Evolutionary conservation across 1,284 basidiomycete genomes (phyloP).

Genomic region (Trametes polyzona): DNA sequence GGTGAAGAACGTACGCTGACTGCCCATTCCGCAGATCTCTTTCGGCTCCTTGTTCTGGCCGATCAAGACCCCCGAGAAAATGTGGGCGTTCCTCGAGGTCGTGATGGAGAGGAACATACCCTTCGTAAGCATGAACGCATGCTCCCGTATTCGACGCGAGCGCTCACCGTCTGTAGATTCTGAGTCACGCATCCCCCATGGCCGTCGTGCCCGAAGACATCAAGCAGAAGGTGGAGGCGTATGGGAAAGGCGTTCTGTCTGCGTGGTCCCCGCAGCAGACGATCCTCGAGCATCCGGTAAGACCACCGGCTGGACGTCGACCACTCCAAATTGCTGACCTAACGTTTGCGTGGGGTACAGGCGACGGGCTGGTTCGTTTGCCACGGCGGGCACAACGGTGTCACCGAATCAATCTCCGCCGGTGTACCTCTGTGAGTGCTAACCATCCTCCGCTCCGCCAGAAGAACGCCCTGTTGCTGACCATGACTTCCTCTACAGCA

Average conservation of each 20-base stretch:
- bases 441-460: no score
- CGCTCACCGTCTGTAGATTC: conserved; percentile 17
- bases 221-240: conserved; percentile 21
- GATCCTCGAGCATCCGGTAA: conserved; percentile 30
- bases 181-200: conserved; percentile 27
- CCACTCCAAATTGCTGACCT: no score
- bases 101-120: conserved; percentile 24
- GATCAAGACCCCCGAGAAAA: conserved; percentile 12
- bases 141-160: no score
- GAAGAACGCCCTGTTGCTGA: neutral
- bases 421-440: conserved; percentile 29
- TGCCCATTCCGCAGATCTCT: conserved; percentile 11
- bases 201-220: conserved; percentile 22
- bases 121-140: conserved; percentile 17
- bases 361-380: conserved; percentile 29
- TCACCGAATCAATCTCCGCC: conserved; percentile 20
- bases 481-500: conserved; percentile 17
- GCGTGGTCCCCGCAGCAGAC: conserved; percentile 31
- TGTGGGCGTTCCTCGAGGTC: conserved; percentile 28
- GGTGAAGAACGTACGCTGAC: no score
- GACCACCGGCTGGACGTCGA: neutral
- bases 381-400: conserved; percentile 29
- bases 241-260: conserved; percentile 25
- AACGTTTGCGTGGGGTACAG: no score
- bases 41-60: conserved; percentile 29